Conservation (phyloP, 352 stramenopile species). For the Globisporangium paroecandrum region DNA sequence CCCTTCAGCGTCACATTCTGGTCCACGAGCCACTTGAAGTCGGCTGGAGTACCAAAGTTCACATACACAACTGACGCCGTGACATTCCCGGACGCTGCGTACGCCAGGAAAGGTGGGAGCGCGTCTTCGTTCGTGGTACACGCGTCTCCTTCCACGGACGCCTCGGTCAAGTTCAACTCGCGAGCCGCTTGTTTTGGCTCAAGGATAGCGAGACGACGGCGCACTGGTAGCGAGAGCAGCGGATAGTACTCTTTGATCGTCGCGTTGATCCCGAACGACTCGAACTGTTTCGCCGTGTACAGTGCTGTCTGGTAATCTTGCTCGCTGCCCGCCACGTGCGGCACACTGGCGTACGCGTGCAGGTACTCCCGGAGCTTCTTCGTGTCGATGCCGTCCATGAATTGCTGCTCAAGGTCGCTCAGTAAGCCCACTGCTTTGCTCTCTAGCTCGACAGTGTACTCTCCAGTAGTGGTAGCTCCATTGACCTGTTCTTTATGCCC, state of each 20-base stretch:
- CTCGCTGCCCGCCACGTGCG: conserved; percentile 17
- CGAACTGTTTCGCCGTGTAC: conserved; percentile 30
- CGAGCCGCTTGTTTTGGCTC: conserved; percentile 26
- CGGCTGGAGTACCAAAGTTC: conserved; percentile 77
- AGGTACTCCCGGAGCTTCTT: conserved; percentile 8
- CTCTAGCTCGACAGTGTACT: conserved; percentile 44
- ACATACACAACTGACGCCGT: conserved; percentile 77
- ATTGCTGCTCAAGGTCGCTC: conserved; percentile 29
- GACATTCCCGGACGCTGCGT: conserved; percentile 72
- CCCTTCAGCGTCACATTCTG: conserved; percentile 67
- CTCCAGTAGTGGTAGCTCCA: neutral
- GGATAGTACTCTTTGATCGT: conserved; percentile 19
- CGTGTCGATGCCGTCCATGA: neutral
- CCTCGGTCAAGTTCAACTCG: conserved; percentile 57
- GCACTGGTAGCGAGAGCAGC: conserved; percentile 60
- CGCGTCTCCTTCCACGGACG: conserved; percentile 50
- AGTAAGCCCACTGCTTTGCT: conserved; percentile 22
- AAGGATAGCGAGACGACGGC: conserved; percentile 42
- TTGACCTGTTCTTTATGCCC: no score
- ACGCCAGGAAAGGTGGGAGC: conserved; percentile 78
- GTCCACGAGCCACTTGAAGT: conserved; percentile 76
- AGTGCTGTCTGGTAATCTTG: conserved; percentile 28
- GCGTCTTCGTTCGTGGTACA: conserved; percentile 54
- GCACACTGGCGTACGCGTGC: conserved; percentile 8
- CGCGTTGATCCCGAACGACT: conserved; percentile 37